These are phyloP conservation scores for Fraxinus quadrangulata DNA, from an alignment of 257 asterid genomes.

Conservation along the genomic window DNA sequence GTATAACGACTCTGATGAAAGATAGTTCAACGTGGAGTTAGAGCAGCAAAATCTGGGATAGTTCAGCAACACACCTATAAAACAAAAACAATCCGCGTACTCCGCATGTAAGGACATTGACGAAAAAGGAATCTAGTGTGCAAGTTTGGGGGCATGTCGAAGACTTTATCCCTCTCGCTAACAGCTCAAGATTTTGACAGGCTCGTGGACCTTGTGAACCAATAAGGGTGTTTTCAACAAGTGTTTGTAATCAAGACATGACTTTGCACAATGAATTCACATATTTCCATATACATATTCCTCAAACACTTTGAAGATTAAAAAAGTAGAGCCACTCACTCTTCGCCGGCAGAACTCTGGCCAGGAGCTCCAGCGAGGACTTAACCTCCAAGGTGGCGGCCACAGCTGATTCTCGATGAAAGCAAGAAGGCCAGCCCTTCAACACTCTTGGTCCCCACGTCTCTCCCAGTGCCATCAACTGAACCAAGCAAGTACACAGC, in stretches of 20 bases:
- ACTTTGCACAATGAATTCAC: not conserved
- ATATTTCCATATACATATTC: too few relatives aligned
- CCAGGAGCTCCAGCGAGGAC: constrained; percentile 50
- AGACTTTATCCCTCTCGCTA: not conserved
- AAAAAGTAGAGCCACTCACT: constrained; percentile 51
- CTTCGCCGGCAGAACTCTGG: constrained; percentile 79
- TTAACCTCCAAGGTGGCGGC: constrained; percentile 55
- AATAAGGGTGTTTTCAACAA: not conserved
- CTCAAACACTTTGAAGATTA: not conserved
- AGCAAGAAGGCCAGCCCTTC: constrained; percentile 93
- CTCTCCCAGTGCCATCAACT: constrained; percentile 79
- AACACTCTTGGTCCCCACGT: constrained; percentile 85
- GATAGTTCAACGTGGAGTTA: too few relatives aligned
- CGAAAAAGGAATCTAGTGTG: too few relatives aligned
- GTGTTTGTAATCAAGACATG: not conserved
- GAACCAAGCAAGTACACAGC: constrained; percentile 91
- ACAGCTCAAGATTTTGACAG: not conserved
- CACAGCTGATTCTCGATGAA: constrained; percentile 59
- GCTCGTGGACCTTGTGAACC: not conserved
- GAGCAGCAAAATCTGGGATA: not conserved
- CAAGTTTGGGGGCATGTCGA: not conserved
- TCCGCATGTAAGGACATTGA: not conserved
- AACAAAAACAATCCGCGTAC: not conserved
- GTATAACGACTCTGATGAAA: too few relatives aligned
- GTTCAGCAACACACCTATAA: not conserved